These are phyloP conservation scores for Wallacemonas sp. DNA, from an alignment of 208 protist genomes.

Conservation along the genomic window DNA sequence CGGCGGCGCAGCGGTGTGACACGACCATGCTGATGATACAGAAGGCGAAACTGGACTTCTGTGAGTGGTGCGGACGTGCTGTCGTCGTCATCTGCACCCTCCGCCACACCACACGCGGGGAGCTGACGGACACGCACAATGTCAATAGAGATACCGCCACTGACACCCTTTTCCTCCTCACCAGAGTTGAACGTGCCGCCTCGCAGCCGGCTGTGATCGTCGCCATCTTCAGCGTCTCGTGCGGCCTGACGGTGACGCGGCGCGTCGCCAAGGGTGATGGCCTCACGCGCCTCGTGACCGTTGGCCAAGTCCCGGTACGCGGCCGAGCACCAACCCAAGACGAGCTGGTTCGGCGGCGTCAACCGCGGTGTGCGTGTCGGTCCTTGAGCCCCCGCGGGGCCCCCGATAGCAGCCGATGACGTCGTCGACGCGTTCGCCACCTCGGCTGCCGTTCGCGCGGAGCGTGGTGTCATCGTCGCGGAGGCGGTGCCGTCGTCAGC, in stretches of 20 bases:
- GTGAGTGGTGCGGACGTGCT: not conserved
- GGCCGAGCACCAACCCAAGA: slow-evolving; percentile 35
- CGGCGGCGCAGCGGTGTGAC: not conserved
- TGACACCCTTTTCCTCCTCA: slow-evolving; percentile 16
- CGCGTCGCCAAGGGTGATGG: slow-evolving; percentile 16
- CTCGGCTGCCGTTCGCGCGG: not conserved
- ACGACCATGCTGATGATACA: slow-evolving; percentile 8
- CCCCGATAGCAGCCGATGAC: no score
- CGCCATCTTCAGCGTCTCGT: not conserved
- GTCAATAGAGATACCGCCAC: slow-evolving; percentile 37
- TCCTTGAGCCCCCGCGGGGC: no score
- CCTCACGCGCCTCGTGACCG: not conserved
- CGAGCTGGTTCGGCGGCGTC: slow-evolving; percentile 4
- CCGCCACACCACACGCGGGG: not conserved
- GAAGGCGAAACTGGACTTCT: slow-evolving; percentile 6
- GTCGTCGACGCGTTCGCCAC: no score
- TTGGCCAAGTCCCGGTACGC: not conserved
- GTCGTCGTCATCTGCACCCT: not conserved
- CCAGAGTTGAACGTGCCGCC: no score
- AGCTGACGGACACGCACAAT: slow-evolving; percentile 16
- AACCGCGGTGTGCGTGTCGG: no score
- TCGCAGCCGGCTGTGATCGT: not conserved
- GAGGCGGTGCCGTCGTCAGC: not conserved
- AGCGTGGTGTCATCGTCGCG: not conserved
- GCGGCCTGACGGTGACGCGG: no score